Evolutionary conservation across 805 yeast genomes (phyloP).

Genomic region (Naumovozyma baii): DNA sequence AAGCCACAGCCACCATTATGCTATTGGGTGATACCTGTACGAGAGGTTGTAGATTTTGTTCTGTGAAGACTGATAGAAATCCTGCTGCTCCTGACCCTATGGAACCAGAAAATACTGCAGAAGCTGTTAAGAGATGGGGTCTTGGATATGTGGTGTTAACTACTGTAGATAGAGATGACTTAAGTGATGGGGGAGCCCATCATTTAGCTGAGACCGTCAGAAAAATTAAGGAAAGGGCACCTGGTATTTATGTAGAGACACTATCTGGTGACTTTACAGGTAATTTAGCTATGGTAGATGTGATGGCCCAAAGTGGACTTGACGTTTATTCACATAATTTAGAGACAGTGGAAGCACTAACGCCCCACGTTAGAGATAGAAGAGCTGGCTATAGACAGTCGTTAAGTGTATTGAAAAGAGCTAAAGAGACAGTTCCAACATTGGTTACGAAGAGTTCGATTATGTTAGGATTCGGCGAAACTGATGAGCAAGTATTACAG

Average conservation of each 20-base stretch:
- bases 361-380: conserved; percentile 93
- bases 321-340: conserved; percentile 96
- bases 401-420: conserved; percentile 63
- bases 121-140: conserved; percentile 96
- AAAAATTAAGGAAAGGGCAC: conserved; percentile 71
- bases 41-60: conserved; percentile 97
- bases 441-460: conserved; percentile 86
- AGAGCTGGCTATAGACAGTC: conserved; percentile 93
- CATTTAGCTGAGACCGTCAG: conserved; percentile 84
- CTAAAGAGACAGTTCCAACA: conserved; percentile 65
- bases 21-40: conserved; percentile 97
- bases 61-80: conserved; percentile 82
- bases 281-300: conserved; percentile 66
- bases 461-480: conserved; percentile 95
- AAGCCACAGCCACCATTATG: conserved; percentile 95
- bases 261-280: conserved; percentile 95
- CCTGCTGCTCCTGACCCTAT: conserved; percentile 88
- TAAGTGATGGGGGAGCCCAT: conserved; percentile 83
- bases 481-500: conserved; percentile 76
- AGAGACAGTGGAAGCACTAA: conserved; percentile 91
- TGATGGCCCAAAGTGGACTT: conserved; percentile 75
- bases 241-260: conserved; percentile 83
- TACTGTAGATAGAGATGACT: conserved; percentile 94
- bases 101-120: conserved; percentile 97
- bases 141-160: conserved; percentile 95